Conservation (phyloP, 768 basidiomycete genomes). For the Leccinum aurantiacum region DNA sequence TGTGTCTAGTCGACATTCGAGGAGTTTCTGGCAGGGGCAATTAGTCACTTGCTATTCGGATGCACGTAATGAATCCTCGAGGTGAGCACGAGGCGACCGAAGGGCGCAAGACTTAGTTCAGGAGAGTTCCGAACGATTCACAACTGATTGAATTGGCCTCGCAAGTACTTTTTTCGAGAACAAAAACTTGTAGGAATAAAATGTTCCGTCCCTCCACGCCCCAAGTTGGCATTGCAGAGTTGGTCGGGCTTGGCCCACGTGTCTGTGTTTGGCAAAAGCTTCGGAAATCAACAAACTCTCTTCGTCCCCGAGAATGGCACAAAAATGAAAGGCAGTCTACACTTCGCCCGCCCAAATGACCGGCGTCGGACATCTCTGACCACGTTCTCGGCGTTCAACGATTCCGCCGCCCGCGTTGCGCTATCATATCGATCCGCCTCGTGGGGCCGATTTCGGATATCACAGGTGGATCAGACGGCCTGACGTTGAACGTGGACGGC, state of each 20-base stretch:
- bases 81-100: slow-evolving; percentile 24
- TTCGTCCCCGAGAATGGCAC: too few relatives aligned
- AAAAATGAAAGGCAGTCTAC: too few relatives aligned
- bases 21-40: background rate
- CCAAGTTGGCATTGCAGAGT: too few relatives aligned
- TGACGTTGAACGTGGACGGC: slow-evolving; percentile 57
- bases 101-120: slow-evolving; percentile 5
- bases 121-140: background rate
- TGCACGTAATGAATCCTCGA: slow-evolving; percentile 22
- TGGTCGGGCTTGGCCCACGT: too few relatives aligned
- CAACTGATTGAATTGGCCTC: too few relatives aligned
- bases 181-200: too few relatives aligned
- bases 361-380: slow-evolving; percentile 26
- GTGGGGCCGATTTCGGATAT: slow-evolving; percentile 59
- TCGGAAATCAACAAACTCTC: too few relatives aligned
- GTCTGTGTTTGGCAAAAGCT: too few relatives aligned
- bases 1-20: background rate
- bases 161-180: too few relatives aligned
- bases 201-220: too few relatives aligned
- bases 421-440: slow-evolving; percentile 70
- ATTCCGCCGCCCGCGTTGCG: slow-evolving; percentile 59
- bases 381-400: slow-evolving; percentile 57
- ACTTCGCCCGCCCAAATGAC: slow-evolving; percentile 6
- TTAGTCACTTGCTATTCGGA: slow-evolving; percentile 3
- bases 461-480: slow-evolving; percentile 68